Evolutionary conservation across 2,329 filamentous ascomycete genomes (phyloP).

Genomic region (Colletotrichum tofieldiae): DNA sequence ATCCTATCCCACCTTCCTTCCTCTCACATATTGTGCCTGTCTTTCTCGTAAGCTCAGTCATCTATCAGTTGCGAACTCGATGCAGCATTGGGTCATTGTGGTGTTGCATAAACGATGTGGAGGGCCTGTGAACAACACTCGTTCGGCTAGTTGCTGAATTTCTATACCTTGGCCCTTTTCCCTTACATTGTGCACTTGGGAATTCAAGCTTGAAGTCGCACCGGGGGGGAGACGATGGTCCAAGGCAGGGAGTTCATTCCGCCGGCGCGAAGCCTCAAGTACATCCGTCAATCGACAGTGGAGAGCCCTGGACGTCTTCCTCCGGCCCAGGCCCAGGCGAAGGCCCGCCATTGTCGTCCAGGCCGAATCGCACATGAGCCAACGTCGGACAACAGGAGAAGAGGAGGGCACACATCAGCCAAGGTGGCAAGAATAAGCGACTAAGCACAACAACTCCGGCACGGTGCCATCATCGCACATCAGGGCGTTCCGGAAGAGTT

Average conservation of each 20-base stretch:
- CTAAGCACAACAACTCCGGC: background rate
- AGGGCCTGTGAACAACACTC: no score
- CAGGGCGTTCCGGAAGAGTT: background rate
- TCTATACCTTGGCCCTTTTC: background rate
- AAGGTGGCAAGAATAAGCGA: background rate
- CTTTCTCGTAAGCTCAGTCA: background rate
- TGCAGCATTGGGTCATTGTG: background rate
- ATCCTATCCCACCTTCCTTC: background rate
- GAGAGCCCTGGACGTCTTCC: background rate
- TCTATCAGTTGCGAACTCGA: no score
- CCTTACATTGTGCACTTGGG: background rate
- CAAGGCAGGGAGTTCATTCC: background rate
- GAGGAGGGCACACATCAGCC: background rate
- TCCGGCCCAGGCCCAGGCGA: background rate
- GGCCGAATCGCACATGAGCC: background rate
- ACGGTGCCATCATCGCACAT: background rate
- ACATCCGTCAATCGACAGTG: background rate
- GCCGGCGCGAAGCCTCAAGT: background rate
- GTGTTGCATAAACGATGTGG: background rate
- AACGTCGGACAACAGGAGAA: background rate
- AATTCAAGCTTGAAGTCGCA: background rate
- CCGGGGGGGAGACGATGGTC: background rate
- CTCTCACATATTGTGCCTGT: background rate
- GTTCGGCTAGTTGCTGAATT: no score
- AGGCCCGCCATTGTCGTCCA: background rate